Evolutionary conservation across 768 basidiomycete species (phyloP).

Genomic region (Boletus vinaceobasis): DNA sequence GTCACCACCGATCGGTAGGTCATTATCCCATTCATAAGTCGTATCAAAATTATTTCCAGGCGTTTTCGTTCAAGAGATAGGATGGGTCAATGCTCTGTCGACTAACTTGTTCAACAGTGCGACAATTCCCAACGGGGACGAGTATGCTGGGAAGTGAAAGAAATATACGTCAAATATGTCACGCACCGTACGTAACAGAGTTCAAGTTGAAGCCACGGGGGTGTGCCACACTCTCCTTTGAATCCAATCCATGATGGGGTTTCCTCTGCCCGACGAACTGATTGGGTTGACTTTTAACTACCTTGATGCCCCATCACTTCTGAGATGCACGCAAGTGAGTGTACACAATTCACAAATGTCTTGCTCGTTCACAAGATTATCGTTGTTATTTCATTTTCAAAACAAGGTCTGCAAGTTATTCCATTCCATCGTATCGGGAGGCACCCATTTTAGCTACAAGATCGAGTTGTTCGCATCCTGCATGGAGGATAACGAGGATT

Average conservation of each 20-base stretch:
- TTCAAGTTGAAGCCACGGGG: no score
- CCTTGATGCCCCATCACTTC: conserved; percentile 30
- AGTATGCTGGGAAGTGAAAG: no score
- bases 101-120: no score
- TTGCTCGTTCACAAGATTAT: not conserved
- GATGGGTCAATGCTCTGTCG: no score
- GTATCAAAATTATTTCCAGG: no score
- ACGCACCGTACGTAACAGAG: no score
- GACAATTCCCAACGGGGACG: no score
- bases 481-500: conserved; percentile 23
- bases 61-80: no score
- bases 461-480: conserved; percentile 28
- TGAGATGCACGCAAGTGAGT: conserved; percentile 28
- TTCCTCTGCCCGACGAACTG: conserved; percentile 31
- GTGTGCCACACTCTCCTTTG: not conserved
- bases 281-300: conserved; percentile 19
- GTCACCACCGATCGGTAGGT: no score
- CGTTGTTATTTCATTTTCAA: not conserved
- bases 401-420: conserved; percentile 33
- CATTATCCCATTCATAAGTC: no score
- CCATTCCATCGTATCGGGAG: conserved; percentile 23
- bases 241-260: conserved; percentile 6
- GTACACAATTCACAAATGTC: not conserved
- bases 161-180: no score
- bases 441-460: conserved; percentile 28